These are phyloP conservation scores for Colletotrichum lentis DNA, from an alignment of 2,329 filamentous ascomycete genomes.

Conservation along the genomic window DNA sequence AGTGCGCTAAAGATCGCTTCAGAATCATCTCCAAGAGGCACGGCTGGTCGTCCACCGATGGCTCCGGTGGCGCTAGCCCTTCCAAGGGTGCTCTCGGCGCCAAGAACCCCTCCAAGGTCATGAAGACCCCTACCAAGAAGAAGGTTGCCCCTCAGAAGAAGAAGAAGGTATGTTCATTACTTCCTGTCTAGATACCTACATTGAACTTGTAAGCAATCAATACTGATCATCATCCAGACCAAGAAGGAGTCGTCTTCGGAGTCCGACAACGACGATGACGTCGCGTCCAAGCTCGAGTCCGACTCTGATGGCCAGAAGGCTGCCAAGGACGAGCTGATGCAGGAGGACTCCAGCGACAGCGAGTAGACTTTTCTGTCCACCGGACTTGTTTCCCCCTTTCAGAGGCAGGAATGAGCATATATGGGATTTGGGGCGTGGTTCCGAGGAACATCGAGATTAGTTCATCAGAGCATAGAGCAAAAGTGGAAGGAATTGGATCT, in stretches of 20 bases:
- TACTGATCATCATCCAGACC: neutral
- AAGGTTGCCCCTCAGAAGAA: slow-evolving; percentile 43
- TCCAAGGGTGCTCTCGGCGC: slow-evolving; percentile 38
- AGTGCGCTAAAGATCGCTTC: slow-evolving; percentile 54
- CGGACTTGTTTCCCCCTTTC: neutral
- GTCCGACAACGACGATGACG: slow-evolving; percentile 20
- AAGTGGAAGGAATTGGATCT: neutral
- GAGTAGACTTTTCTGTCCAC: neutral
- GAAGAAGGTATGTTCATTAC: slow-evolving; percentile 18
- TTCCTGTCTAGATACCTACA: neutral
- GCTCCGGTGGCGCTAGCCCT: slow-evolving; percentile 40
- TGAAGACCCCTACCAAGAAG: slow-evolving; percentile 47
- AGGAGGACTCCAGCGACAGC: neutral
- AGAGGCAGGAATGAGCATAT: neutral
- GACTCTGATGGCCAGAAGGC: slow-evolving; percentile 29
- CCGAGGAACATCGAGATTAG: neutral
- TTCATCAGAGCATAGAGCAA: neutral
- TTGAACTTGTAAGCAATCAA: neutral
- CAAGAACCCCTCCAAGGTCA: slow-evolving; percentile 44
- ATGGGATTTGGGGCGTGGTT: neutral
- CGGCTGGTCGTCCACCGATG: slow-evolving; percentile 48
- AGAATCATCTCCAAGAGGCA: slow-evolving; percentile 52
- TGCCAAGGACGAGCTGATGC: slow-evolving; percentile 8
- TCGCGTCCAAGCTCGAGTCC: slow-evolving; percentile 25
- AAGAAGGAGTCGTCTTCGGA: slow-evolving; percentile 3